phyloP scores from a whole-genome alignment of 1,139 yeast species.

The Yamadazyma epiphylla region DNA sequence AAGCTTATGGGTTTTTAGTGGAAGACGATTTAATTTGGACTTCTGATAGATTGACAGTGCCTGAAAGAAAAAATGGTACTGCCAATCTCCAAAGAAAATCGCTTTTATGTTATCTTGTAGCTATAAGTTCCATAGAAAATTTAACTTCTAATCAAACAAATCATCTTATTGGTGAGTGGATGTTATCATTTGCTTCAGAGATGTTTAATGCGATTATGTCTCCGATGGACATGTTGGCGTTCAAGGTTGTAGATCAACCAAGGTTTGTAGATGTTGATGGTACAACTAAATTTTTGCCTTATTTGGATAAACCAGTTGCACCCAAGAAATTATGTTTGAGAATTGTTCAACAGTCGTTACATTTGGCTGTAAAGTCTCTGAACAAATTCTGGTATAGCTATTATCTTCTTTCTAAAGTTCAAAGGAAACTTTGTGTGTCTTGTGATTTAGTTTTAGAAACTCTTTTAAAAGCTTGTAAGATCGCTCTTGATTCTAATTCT shows the following conservation, averaged over 20 bases:
- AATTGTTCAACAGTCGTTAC: slow-evolving; percentile 37
- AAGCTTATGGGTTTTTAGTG: slow-evolving; percentile 71
- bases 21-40: slow-evolving; percentile 92
- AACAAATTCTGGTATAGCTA: slow-evolving; percentile 59
- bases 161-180: slow-evolving; percentile 39
- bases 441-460: slow-evolving; percentile 32
- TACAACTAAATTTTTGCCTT: slow-evolving; percentile 22
- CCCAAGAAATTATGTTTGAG: slow-evolving; percentile 25
- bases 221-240: slow-evolving; percentile 68
- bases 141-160: slow-evolving; percentile 16
- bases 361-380: slow-evolving; percentile 39
- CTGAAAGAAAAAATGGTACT: slow-evolving; percentile 59
- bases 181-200: slow-evolving; percentile 58
- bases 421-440: slow-evolving; percentile 41
- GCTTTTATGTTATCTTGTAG: slow-evolving; percentile 72
- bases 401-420: slow-evolving; percentile 59
- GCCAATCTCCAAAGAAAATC: slow-evolving; percentile 70
- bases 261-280: slow-evolving; percentile 24
- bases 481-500: slow-evolving; percentile 3
- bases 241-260: slow-evolving; percentile 36
- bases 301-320: slow-evolving; percentile 20
- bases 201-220: slow-evolving; percentile 55
- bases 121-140: slow-evolving; percentile 47
- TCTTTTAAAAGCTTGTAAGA: slow-evolving; percentile 28
- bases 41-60: slow-evolving; percentile 70